Base-by-base conservation (phyloP, 1,139 yeast species). In the Kodamaea arcana region DNA sequence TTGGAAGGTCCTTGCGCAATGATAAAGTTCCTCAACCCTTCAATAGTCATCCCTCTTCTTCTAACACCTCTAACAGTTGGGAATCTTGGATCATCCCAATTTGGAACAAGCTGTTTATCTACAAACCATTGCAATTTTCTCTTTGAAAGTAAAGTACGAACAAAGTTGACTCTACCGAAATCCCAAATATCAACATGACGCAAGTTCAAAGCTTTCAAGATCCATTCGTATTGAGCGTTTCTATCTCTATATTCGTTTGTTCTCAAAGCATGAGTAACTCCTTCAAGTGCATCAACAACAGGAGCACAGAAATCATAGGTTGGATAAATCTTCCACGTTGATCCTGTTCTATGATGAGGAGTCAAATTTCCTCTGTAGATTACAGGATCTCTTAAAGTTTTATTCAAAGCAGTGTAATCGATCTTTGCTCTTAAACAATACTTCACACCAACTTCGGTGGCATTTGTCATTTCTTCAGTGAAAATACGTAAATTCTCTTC, bases 81-180 rank as follows among this genome's bases (percentile, higher is more conserved):
- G 88, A 92, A 92, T 63, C 98, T 78, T 52, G 98, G 97, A 65
- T 92, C 98, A 57, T 90, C 96, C 98, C 98, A 92, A 66, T 87
- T 88, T 24, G 75, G 54, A 41, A 92, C 98, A 50, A 81, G 73
- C 27, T 76, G 69, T 60, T 86, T 83, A 70, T 92, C 97, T 45
- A 92, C 97, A 62, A 92, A 87, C 97, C 97, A 90, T 70, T 92
- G 97, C 56, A 92, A 74, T 72, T 92, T 92, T 72, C 98, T 83
- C 81, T 92, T 92, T 42, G 96, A 86, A 45, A 92, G 72, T 56
- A 92, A 72, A 20, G 98, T 92, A 71, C 97, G 82, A 42, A 90
- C 87, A 56, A 92, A 90, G 75, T 90, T 92, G 56, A 92, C 90
- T 66, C 97, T 81, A 44, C 94, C 94, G 55, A 92, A 92, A 70